Conservation (phyloP, 441 rosid genomes). For the Erodium trifolium region DNA sequence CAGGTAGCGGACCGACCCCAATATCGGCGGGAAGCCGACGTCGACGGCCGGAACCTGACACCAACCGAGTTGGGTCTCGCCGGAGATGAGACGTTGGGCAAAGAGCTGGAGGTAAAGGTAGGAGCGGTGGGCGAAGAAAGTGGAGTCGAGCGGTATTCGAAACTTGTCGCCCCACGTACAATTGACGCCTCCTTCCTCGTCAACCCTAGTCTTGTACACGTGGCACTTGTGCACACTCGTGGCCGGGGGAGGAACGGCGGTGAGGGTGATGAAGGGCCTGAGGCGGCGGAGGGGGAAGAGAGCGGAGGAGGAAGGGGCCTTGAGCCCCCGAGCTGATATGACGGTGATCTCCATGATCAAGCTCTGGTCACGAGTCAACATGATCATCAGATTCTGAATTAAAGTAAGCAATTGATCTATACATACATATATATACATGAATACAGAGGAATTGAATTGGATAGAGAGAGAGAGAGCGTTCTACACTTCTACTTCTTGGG, state of each 20-base stretch:
- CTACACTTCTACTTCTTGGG: background rate
- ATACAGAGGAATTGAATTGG: background rate
- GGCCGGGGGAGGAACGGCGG: conserved; percentile 13
- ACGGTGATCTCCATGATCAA: conserved; percentile 43
- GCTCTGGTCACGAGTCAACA: too few species aligned
- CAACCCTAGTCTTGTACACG: conserved; percentile 29
- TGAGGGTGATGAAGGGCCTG: conserved; percentile 42
- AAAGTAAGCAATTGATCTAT: too few species aligned
- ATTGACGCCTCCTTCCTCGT: conserved; percentile 37
- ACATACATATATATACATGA: background rate
- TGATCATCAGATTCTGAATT: too few species aligned
- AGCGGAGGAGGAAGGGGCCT: conserved; percentile 17
- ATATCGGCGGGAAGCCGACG: conserved; percentile 24
- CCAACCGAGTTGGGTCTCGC: conserved; percentile 43
- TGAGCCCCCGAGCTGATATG: conserved; percentile 47
- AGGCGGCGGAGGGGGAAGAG: conserved; percentile 32
- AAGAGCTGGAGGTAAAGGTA: conserved; percentile 29
- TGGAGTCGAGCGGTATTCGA: conserved; percentile 27
- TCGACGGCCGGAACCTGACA: conserved; percentile 44
- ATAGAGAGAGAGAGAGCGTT: background rate
- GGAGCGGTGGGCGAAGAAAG: conserved; percentile 26
- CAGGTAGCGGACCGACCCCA: conserved; percentile 28
- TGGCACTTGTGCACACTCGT: conserved; percentile 12
- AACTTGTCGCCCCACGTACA: conserved; percentile 55
- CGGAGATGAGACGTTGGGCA: conserved; percentile 28